Percentiles rank a stretch among this genome's conserved stretches.
phyloP scores from a whole-genome alignment of 345 rosid species.

The Conringia planisiliqua region DNA sequence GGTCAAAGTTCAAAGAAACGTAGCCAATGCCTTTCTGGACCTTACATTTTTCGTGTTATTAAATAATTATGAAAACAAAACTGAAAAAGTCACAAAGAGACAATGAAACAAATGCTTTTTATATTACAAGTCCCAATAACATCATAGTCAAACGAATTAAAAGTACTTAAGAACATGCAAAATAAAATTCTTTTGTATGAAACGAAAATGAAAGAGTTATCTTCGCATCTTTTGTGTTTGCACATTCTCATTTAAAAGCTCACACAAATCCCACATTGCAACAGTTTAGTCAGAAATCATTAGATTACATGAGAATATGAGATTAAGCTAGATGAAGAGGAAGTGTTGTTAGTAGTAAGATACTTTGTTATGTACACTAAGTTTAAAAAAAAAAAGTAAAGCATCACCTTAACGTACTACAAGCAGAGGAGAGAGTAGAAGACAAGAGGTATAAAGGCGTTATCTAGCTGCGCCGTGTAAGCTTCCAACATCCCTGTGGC shows the following conservation, averaged over 20 bases:
- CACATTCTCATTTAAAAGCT: neutral
- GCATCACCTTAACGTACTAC: slow-evolving; percentile 21
- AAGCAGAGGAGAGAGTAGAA: slow-evolving; percentile 92
- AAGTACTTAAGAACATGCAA: neutral
- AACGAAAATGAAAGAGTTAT: neutral
- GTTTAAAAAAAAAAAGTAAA: neutral
- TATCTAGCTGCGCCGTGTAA: slow-evolving; percentile 89
- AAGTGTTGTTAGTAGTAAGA: neutral
- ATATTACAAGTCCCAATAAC: neutral
- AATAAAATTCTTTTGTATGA: neutral
- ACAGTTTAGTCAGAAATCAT: neutral
- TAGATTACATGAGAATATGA: neutral
- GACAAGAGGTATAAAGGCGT: slow-evolving; percentile 90
- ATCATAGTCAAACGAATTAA: neutral
- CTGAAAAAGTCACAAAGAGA: neutral
- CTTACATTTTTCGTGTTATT: neutral
- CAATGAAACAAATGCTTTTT: neutral
- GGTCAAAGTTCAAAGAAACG: slow-evolving; percentile 27
- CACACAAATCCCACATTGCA: neutral
- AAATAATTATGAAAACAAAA: neutral
- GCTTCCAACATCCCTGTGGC: slow-evolving; percentile 83
- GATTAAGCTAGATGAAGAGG: neutral
- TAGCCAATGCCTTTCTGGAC: neutral
- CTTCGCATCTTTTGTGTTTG: neutral
- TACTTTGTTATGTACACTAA: slow-evolving; percentile 15